Conservation (phyloP, 768 basidiomycete genomes). For the Leccinum uliginosum region DNA sequence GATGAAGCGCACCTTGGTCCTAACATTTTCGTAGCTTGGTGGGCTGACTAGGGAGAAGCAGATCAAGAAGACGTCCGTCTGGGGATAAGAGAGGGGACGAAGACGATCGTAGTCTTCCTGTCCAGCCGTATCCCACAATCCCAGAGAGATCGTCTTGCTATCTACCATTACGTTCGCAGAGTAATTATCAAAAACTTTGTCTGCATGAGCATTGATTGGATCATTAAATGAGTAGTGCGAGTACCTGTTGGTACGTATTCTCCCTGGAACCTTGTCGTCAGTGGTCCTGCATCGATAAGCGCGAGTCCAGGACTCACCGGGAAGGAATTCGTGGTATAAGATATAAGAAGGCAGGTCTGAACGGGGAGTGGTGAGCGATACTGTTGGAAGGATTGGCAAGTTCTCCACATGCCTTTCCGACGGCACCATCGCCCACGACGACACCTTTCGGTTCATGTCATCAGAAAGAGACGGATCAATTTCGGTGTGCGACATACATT, state of each 20-base stretch:
- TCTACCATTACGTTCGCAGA: conserved; percentile 99
- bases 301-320: conserved; percentile 53
- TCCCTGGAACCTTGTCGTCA: conserved; percentile 50
- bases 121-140: conserved; percentile 99
- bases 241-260: conserved; percentile 95
- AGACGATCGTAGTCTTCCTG: conserved; percentile 99
- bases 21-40: conserved; percentile 97
- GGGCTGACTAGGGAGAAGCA: conserved; percentile 99
- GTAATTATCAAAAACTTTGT: conserved; percentile 94
- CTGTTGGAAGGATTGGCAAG: conserved; percentile 1
- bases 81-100: conserved; percentile 96
- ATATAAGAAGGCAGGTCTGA: conserved; percentile 97
- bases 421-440: conserved; percentile 98
- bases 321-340: conserved; percentile 98
- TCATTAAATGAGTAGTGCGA: conserved; percentile 11
- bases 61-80: conserved; percentile 98
- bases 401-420: conserved; percentile 75
- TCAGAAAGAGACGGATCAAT: conserved; percentile 28
- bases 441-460: conserved; percentile 58
- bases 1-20: conserved; percentile 73
- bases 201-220: conserved; percentile 8
- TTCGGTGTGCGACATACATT: conserved; percentile 54
- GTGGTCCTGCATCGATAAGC: conserved; percentile 10
- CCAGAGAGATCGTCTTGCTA: conserved; percentile 96
- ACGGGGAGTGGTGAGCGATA: conserved; percentile 10